A percentile compares a stretch with the other conserved stretches of the same genome.
Conservation (phyloP, 2,329 filamentous ascomycete species). For the Trichoderma atroviride region DNA sequence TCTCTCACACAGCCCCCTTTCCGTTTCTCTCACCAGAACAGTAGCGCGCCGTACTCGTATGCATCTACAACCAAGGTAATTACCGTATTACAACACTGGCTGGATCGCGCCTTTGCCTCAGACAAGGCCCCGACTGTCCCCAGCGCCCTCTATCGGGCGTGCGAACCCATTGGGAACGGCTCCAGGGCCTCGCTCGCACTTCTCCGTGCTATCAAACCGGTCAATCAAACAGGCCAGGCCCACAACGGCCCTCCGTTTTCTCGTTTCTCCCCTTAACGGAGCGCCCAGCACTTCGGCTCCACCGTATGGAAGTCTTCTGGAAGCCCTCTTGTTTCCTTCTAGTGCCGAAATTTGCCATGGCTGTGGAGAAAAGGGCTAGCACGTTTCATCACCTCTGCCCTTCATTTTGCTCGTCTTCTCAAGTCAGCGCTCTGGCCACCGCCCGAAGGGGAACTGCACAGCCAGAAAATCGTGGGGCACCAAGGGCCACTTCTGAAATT, state of each 20-base stretch:
- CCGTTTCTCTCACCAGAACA: neutral
- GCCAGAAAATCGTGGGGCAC: slow-evolving; percentile 22
- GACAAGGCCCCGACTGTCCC: slow-evolving; percentile 15
- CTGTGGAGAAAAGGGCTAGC: slow-evolving; percentile 17
- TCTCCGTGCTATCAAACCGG: slow-evolving; percentile 10
- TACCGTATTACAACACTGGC: neutral
- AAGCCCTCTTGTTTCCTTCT: slow-evolving; percentile 23
- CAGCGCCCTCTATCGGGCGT: slow-evolving; percentile 14
- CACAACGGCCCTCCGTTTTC: slow-evolving; percentile 20
- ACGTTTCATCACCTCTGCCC: slow-evolving; percentile 14
- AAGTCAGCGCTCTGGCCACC: slow-evolving; percentile 12
- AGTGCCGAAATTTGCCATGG: slow-evolving; percentile 18
- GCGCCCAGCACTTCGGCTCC: slow-evolving; percentile 22
- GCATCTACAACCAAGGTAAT: neutral
- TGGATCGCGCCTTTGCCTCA: neutral
- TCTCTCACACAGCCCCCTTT: slow-evolving; percentile 4
- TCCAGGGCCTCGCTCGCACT: slow-evolving; percentile 5
- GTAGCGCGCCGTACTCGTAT: slow-evolving; percentile 9
- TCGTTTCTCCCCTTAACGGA: slow-evolving; percentile 24
- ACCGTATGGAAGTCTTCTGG: slow-evolving; percentile 26
- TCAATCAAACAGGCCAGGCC: neutral
- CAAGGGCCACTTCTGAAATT: slow-evolving; percentile 25
- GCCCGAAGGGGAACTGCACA: neutral
- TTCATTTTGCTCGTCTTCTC: slow-evolving; percentile 15
- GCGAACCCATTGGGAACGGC: slow-evolving; percentile 13